These are phyloP conservation scores for Lecanoromycetidae sp. DNA, from an alignment of 2,329 filamentous ascomycete genomes.

Conservation along the genomic window DNA sequence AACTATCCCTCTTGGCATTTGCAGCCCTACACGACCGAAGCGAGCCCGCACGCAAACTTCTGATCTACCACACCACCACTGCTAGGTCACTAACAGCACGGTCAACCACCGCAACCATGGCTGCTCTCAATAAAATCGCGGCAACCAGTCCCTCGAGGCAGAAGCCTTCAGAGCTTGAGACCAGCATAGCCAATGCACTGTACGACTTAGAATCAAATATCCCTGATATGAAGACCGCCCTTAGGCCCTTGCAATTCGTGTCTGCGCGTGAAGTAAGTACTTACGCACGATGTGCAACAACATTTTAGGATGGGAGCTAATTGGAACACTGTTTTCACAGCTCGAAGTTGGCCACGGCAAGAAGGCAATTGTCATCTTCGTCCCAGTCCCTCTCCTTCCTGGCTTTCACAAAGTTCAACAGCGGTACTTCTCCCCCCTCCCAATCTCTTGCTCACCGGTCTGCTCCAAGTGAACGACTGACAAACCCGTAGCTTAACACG, in stretches of 20 bases:
- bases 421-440: slow-evolving; percentile 54
- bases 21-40: no score
- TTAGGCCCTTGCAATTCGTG: slow-evolving; percentile 96
- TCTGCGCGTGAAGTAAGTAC: slow-evolving; percentile 99
- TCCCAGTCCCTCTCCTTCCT: slow-evolving; percentile 95
- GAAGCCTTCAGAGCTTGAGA: slow-evolving; percentile 96
- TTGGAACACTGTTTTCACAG: no score
- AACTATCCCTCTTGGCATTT: no score
- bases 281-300: background rate
- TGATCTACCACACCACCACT: background rate
- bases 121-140: slow-evolving; percentile 95
- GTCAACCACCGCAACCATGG: slow-evolving; percentile 44
- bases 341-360: slow-evolving; percentile 99
- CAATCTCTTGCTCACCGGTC: background rate
- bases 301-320: no score
- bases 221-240: slow-evolving; percentile 87
- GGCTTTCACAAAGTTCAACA: slow-evolving; percentile 99
- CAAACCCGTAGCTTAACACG: slow-evolving; percentile 65
- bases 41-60: slow-evolving; percentile 6
- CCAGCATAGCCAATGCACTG: slow-evolving; percentile 89
- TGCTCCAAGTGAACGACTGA: background rate
- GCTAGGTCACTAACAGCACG: background rate
- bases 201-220: slow-evolving; percentile 99
- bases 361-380: slow-evolving; percentile 99
- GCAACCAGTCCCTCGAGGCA: slow-evolving; percentile 90